Base-by-base conservation (phyloP, 306 rosid species). In the Inga leiocalycina region DNA sequence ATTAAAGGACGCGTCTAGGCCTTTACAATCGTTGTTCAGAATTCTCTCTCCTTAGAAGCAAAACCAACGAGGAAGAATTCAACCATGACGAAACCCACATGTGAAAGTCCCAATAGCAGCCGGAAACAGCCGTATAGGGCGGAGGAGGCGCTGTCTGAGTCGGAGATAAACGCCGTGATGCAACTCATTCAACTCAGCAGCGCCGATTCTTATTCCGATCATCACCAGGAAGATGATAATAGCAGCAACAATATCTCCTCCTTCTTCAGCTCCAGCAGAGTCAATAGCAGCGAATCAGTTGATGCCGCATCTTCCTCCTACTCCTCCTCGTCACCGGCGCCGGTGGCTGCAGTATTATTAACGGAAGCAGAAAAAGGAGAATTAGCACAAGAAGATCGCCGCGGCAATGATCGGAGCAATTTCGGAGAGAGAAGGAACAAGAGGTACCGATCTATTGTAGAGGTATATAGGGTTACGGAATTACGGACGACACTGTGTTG, bases 131-230 rank as follows among this genome's bases (percentile, higher is more conserved):
- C 17, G 45, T 3, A 27, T 0, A 7, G 35, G 15, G 14, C 5
- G 7, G 68, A 5, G 8, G 37, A 5, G 17, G 39, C 10, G 19
- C 75, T 85, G 49, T 78, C 89, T 9, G 72, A 44, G 30, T 65
- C 73, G 16, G 89, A 88, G 74, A 79, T 89, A 24, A 82, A 88
- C 75, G 90, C 81, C 10, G 94, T 91, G n/a, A 71, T 70, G 65
- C 84, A 54, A 30, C 87, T 91, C 64, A 39, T 89, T 35, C 86
- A 91, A 54, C 87, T 91, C 12, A 85, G 91, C 61, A 88, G 77
- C 45, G 79, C 44, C n/a, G 87, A 67, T 67, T 67, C 24, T 35
- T 30, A 2, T 65, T 8, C 43, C 45, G 44, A 67, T 16, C 44
- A 56, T 8, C 45, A 24, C 12, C 44, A 59, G 11, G 30, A 19